phyloP scores from a whole-genome alignment of 2,329 filamentous ascomycete species.

The Venturiaceae sp. region DNA sequence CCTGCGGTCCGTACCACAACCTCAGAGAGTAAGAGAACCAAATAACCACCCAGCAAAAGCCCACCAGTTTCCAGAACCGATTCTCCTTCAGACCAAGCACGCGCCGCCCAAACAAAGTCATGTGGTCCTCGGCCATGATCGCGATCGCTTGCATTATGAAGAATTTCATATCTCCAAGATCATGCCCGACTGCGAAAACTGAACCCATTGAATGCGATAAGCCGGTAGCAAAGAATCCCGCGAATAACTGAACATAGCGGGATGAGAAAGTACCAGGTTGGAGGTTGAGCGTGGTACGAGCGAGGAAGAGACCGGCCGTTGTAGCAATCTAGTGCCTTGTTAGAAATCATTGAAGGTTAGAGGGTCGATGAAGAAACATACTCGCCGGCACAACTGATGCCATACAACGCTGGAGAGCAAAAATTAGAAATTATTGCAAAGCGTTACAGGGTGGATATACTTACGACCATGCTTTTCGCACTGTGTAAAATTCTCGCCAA shows the following conservation, averaged over 20 bases:
- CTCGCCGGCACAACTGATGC: neutral
- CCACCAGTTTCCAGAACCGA: neutral
- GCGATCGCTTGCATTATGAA: neutral
- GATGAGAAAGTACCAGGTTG: neutral
- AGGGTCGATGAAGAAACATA: neutral
- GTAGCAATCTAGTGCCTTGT: neutral
- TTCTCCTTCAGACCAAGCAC: neutral
- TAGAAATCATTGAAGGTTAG: neutral
- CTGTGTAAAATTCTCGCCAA: neutral
- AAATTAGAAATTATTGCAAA: neutral
- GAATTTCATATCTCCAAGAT: neutral
- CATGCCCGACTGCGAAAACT: neutral
- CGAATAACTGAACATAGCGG: neutral
- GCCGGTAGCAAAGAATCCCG: neutral
- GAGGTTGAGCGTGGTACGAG: neutral
- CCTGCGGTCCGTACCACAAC: neutral
- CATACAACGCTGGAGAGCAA: neutral
- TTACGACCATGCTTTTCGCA: neutral
- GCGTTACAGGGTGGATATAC: neutral
- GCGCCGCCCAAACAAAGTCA: neutral
- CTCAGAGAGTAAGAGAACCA: neutral
- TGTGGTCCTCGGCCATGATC: neutral
- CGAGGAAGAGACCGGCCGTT: neutral
- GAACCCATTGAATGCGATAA: neutral
- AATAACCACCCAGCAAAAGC: neutral